Percentiles rank a stretch among this genome's conserved stretches.
Conservation (phyloP, 225 moss, liverwort and hornwort genomes). For the Sphagnum tenellum region DNA sequence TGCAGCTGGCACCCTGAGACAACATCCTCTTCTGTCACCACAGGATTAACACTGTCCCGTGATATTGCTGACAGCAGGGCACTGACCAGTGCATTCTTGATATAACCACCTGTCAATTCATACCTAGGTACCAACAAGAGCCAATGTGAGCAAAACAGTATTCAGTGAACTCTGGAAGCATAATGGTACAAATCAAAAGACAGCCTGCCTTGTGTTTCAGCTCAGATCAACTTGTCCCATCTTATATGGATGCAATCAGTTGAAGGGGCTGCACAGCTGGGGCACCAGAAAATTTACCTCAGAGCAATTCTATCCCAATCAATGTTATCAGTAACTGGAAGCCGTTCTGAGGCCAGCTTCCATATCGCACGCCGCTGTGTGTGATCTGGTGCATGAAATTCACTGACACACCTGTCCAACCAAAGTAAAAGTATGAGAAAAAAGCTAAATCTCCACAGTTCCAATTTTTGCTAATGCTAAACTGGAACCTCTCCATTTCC, state of each 20-base stretch:
- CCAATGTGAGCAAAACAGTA: too few species aligned
- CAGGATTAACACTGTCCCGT: constrained; percentile 37
- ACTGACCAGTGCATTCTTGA: constrained; percentile 55
- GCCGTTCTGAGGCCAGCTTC: constrained; percentile 49
- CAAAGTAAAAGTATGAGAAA: neutral
- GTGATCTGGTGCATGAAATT: constrained; percentile 55
- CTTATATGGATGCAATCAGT: neutral
- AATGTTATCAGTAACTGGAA: constrained; percentile 35
- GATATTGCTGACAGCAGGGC: constrained; percentile 50
- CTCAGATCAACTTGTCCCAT: too few species aligned
- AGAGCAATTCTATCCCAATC: constrained; percentile 56
- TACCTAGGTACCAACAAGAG: constrained; percentile 15
- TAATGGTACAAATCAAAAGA: too few species aligned
- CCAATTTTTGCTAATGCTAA: too few species aligned
- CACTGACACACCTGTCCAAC: constrained; percentile 45
- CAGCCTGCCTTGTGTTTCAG: too few species aligned
- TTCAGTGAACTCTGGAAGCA: too few species aligned
- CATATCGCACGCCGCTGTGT: constrained; percentile 58
- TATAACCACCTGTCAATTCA: constrained; percentile 56
- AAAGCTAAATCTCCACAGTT: too few species aligned
- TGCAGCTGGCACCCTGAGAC: constrained; percentile 50
- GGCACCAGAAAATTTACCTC: constrained; percentile 11
- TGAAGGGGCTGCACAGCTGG: too few species aligned
- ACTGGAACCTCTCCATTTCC: too few species aligned
- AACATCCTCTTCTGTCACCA: constrained; percentile 45